Base-by-base conservation (phyloP, 2,329 filamentous ascomycete genomes). In the Penicillium sp. region DNA sequence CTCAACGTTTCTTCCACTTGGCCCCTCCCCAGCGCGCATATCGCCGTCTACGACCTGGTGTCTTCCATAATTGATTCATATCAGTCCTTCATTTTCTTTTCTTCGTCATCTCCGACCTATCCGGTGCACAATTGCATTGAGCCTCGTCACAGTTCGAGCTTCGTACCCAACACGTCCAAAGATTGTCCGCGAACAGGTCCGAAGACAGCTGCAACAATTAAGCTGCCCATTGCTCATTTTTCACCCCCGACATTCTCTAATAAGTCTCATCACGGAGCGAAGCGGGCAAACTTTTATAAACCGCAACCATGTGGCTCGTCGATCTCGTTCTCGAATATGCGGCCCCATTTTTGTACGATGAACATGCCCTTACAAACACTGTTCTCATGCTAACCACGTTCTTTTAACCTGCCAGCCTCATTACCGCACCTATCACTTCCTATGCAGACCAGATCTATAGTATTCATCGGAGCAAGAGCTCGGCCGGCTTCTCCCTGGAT, bases 361-460 rank as follows among this genome's bases (percentile, higher is more conserved):
- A 9, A 50, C 40, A 40, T 35, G 16, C 5, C 12, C 63, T 59
- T 43, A 16, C 40, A 43, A 20, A 23, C 20, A 43, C 7, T 12
- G 5, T 43, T 43, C 40, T 23, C 20, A 23, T 8, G 40, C 40
- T 43, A 43, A 43, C 40, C 40, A 43, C 40, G 3, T 23, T 43
- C 11, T 43, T 9, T 9, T 8, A 40, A 21, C 43, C 8, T 42
- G 12, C 57, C 64, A 84, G 81, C 69, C 79, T 87, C 60, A 76
- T 85, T 52, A 79, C 82, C 8, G 85, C 83, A 7, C 84, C 84
- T 8, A 71, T 87, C 58, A 86, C 83, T 50, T 85, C 82, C 63
- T 87, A 87, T 73, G 79, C 82, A 59, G 84, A 87, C 69, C 84
- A 87, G 67, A 87, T 87, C 66, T 78, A 83, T 68, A 83, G 80